Evolutionary conservation across 768 basidiomycete genomes (phyloP).

Genomic region (Tulasnella sp.): DNA sequence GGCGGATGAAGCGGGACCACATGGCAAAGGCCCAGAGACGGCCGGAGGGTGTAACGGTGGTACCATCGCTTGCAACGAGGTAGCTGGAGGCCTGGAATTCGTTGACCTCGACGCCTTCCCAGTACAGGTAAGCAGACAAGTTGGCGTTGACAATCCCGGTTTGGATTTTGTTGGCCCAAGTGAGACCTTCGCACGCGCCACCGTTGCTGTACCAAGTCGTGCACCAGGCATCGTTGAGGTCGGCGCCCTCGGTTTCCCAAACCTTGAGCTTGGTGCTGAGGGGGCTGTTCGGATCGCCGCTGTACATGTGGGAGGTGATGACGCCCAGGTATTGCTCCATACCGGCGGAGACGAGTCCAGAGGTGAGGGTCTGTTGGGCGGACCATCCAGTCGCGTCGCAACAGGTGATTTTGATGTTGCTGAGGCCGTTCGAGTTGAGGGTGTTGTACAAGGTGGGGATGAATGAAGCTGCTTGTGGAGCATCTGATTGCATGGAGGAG

Average conservation of each 20-base stretch:
- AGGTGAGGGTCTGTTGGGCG: neutral
- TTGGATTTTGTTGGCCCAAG: neutral
- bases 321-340: conserved; percentile 15
- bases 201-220: neutral
- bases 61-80: neutral
- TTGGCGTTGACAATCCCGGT: conserved; percentile 11
- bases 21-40: conserved; percentile 20
- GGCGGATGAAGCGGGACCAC: conserved; percentile 18
- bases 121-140: conserved; percentile 17
- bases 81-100: neutral
- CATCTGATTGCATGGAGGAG: too few species aligned
- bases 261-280: conserved; percentile 11
- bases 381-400: too few species aligned
- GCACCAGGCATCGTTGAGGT: conserved; percentile 10
- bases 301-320: conserved; percentile 18
- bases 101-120: conserved; percentile 17
- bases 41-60: neutral
- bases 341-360: conserved; percentile 11
- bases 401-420: too few species aligned
- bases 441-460: too few species aligned
- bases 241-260: conserved; percentile 20
- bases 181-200: neutral
- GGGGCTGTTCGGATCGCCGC: neutral
- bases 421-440: too few species aligned
- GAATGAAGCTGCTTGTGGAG: too few species aligned